Base-by-base conservation (phyloP, 345 rosid genomes). In the Angophora floribunda region DNA sequence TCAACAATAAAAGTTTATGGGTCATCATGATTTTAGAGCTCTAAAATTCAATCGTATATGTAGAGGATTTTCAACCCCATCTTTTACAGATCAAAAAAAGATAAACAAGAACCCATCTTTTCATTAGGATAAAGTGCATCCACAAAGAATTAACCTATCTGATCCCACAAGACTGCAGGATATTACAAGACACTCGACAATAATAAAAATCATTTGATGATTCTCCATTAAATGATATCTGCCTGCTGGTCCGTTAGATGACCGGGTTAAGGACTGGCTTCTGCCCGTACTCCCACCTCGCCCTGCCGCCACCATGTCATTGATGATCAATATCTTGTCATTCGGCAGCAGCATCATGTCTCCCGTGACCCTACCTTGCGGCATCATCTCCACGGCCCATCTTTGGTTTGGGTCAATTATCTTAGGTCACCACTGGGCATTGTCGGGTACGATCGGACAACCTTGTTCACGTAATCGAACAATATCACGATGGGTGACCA, bases 311-410 rank as follows among this genome's bases (percentile, higher is more conserved):
- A 91, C 88, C 21, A 90, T 95, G 32, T 96, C 97, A 65, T 95
- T 94, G 52, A 95, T 91, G 57, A 95, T 41, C 84, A 94, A 45
- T 52, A 92, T 96, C 36, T 93, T 89, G 52, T 95, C 95, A 78
- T 93, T 89, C 9, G 97, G 96, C 44, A 95, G 92, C 88, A 95
- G 80, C 8, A 87, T 89, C 97, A 95, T 94, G 89, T 94, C 97
- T 49, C 95, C 92, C 96, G 94, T 95, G 84, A 93, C 90, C 90
- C 96, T 91, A 2, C 93, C 93, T 13, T 90, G 90, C 6, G 96
- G 94, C 96, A 95, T 94, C 84, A 88, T 90, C 89, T 95, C 96
- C 91, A 95, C 87, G 9, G 87, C n/a, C 93, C 95, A 93, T 53
- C 87, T 86, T 50, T 93, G 95, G 49, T 90, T 89, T 6, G 84